phyloP scores from a whole-genome alignment of 148 eudicot species.

The Camellia japonica region DNA sequence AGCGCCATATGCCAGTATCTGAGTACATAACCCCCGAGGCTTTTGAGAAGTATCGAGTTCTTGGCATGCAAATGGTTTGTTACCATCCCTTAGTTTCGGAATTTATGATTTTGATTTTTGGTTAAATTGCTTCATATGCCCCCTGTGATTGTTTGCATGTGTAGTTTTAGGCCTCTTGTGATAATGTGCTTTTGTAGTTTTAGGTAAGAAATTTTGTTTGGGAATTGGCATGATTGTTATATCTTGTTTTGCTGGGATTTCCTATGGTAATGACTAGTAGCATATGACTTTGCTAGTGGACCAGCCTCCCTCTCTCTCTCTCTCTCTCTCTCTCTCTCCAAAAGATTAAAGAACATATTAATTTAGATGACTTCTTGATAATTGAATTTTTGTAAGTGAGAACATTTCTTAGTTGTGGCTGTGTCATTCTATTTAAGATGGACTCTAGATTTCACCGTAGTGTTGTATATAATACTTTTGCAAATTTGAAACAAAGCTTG shows the following conservation, averaged over 20 bases:
- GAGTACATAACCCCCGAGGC: conserved; percentile 93
- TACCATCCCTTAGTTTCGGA: conserved; percentile 6
- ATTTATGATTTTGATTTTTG: background rate
- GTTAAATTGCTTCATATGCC: background rate
- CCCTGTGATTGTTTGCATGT: too few species aligned
- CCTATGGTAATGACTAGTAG: background rate
- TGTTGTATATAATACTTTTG: background rate
- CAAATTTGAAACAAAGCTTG: background rate
- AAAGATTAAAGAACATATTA: background rate
- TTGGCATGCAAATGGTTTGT: conserved; percentile 92
- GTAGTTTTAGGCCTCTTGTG: background rate
- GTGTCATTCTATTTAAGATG: background rate
- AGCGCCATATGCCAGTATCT: conserved; percentile 95
- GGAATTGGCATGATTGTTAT: background rate
- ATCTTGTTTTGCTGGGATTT: background rate
- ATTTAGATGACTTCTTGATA: background rate
- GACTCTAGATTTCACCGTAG: background rate
- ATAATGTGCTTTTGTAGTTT: background rate
- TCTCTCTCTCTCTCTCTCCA: background rate
- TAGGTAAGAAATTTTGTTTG: background rate
- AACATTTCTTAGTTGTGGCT: background rate
- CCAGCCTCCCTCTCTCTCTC: background rate
- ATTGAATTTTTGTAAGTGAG: too few species aligned
- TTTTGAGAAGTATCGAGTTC: conserved; percentile 70
- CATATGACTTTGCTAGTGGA: background rate